Percentiles rank a stretch among this genome's conserved stretches.
Evolutionary conservation across 176 grass and related monocot species (phyloP).

Genomic region (maize (Zea mays)): Zm-B73-REFERENCE-NAM-5.0 NC_050097.1:140544001-140544500

Average conservation of each 20-base stretch:
- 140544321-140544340: background rate
- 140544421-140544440: conserved; percentile 92
- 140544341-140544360: background rate
- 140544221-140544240: conserved; percentile 9
- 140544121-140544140: too few species aligned
- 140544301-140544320: conserved; percentile 24
- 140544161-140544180: conserved; percentile 11
- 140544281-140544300: conserved; percentile 9
- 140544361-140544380: conserved; percentile 46
- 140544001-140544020: too few species aligned
- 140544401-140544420: conserved; percentile 98
- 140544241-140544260: conserved; percentile 5
- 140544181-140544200: background rate
- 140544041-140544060: too few species aligned
- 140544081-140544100: too few species aligned
- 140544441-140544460: conserved; percentile 90
- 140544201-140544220: conserved; percentile 41
- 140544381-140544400: conserved; percentile 96
- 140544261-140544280: background rate
- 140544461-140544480: background rate
- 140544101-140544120: too few species aligned
- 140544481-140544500: background rate
- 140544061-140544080: too few species aligned
- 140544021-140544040: too few species aligned
- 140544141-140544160: too few species aligned